Base-by-base conservation (phyloP, 768 basidiomycete genomes). In the Calocera cornea region DNA sequence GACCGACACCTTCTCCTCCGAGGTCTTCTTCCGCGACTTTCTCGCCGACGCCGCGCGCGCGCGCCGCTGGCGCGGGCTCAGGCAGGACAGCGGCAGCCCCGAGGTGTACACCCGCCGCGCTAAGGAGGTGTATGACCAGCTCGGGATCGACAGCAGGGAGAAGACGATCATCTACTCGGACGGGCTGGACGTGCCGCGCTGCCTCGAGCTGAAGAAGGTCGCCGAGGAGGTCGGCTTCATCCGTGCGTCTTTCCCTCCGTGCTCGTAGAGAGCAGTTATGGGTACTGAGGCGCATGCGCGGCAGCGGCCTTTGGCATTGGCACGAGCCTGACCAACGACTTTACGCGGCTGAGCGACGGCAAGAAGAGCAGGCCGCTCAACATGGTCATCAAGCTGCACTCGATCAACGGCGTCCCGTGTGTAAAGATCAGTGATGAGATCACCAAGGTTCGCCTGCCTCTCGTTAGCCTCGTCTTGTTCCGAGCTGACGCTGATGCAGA, bases 51-150 rank as follows among this genome's bases (percentile, higher is more conserved):
- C 83, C 0, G 83, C 79, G 36, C 83, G 85, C 1, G 90, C 88
- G 0, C 74, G 77, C 11, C 82, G 83, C 44, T 98, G 95, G 95
- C 78, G 80, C 3, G 88, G 88, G 0, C 79, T 99, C 14, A 84
- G 95, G 22, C 97, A 99, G 74, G 97, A 99, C 75, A 94, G 91
- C 1, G 97, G 97, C 2, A 87, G 95, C 72, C 93, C 95, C 0
- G 83, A 89, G 68, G 76, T 74, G n/a, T 98, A 92, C 73, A 92
- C 87, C 2, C 83, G 84, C 10, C 81, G 82, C 22, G 92, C 87
- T 10, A 89, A 86, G 73, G 80, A 83, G 69, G 80, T 87, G 67
- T 98, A 92, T 75, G 77, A 84, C 66, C 78, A 80, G 11, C 77
- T 95, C 1, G 89, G 87, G 0, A 84, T 92, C 41, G 85, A 91